Conservation (phyloP, 176 grass and related monocot genomes). For the Dactylis glomerata region DNA sequence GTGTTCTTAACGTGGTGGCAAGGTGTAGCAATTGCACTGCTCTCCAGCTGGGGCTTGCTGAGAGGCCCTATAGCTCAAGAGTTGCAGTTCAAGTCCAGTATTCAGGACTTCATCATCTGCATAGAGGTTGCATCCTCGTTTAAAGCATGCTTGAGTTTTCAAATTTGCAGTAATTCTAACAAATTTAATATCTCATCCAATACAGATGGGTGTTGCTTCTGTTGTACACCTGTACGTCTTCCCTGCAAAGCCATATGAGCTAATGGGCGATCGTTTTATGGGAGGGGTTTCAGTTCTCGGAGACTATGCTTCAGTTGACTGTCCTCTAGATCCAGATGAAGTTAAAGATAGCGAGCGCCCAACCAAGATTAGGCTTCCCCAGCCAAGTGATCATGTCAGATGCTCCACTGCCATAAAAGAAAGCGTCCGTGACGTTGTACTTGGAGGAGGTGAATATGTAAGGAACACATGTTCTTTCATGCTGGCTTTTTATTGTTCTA, state of each 20-base stretch:
- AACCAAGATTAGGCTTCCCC: constrained; percentile 65
- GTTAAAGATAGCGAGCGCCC: constrained; percentile 75
- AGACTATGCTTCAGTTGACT: constrained; percentile 79
- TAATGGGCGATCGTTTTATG: constrained; percentile 48
- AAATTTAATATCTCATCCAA: constrained; percentile 9
- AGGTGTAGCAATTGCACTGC: constrained; percentile 76
- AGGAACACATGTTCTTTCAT: not conserved
- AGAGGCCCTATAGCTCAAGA: constrained; percentile 78
- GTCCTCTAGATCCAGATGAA: constrained; percentile 84
- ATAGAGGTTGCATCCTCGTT: constrained; percentile 62
- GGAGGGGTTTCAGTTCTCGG: constrained; percentile 79
- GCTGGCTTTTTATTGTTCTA: not conserved
- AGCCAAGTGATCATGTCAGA: constrained; percentile 40
- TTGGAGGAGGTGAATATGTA: constrained; percentile 94
- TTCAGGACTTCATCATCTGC: constrained; percentile 97
- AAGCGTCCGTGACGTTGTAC: constrained; percentile 77
- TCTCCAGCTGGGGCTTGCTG: constrained; percentile 76
- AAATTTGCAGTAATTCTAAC: constrained; percentile 17
- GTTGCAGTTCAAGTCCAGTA: constrained; percentile 90
- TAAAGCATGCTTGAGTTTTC: constrained; percentile 19
- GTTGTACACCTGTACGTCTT: constrained; percentile 88
- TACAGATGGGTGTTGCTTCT: constrained; percentile 86
- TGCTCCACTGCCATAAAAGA: constrained; percentile 70
- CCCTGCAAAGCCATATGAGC: constrained; percentile 81
- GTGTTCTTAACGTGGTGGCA: constrained; percentile 99